Conservation (phyloP, 2,329 filamentous ascomycete species). For the Macroventuria anomochaeta region DNA sequence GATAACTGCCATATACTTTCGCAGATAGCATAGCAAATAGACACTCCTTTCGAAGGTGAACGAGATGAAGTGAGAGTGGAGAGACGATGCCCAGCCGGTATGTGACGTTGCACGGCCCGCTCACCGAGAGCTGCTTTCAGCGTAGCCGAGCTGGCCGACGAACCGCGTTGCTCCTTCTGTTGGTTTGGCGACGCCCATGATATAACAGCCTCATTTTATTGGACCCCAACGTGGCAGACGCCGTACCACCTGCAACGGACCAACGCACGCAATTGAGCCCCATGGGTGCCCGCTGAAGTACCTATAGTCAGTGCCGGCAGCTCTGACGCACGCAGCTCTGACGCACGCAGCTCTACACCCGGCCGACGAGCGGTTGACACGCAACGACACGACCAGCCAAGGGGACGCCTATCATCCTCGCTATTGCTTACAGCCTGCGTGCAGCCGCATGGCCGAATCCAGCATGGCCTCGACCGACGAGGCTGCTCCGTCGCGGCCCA, state of each 20-base stretch:
- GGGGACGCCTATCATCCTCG: no score
- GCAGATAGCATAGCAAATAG: constrained; percentile 4
- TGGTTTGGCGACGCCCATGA: constrained; percentile 27
- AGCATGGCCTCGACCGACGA: constrained; percentile 48
- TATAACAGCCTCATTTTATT: constrained; percentile 32
- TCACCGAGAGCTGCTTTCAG: constrained; percentile 37
- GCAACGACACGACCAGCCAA: no score
- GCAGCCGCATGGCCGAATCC: constrained; percentile 30
- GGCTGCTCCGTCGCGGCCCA: constrained; percentile 44
- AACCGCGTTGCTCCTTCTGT: constrained; percentile 35
- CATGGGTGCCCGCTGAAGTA: constrained; percentile 31
- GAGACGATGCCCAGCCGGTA: background rate
- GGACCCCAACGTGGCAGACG: constrained; percentile 42
- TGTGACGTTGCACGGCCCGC: constrained; percentile 31
- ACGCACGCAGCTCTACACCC: background rate
- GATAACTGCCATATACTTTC: background rate
- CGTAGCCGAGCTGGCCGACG: constrained; percentile 19
- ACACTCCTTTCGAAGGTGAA: background rate
- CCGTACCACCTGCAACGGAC: constrained; percentile 35
- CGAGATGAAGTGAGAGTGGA: background rate
- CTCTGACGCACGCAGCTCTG: constrained; percentile 7
- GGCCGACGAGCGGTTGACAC: background rate
- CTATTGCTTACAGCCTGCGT: constrained; percentile 5
- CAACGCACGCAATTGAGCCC: constrained; percentile 39
- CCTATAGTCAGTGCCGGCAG: background rate